A percentile compares a stretch with the other conserved stretches of the same genome.
These are phyloP conservation scores for Phytophthora meadii DNA, from an alignment of 352 stramenopile genomes.

Conservation along the genomic window DNA sequence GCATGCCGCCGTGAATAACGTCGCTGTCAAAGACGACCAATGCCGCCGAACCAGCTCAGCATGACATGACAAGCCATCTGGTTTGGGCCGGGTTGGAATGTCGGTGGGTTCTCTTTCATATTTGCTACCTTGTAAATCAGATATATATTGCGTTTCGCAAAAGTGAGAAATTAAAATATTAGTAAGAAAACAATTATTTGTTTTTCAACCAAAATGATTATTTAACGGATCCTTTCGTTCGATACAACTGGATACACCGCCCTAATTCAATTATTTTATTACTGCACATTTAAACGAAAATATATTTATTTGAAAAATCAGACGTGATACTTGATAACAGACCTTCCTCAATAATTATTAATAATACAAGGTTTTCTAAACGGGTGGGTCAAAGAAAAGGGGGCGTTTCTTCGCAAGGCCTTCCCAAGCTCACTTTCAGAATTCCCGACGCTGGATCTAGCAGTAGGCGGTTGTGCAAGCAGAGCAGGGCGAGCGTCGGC, in stretches of 20 bases:
- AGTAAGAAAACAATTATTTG: too few species aligned
- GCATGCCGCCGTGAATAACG: conserved; percentile 14
- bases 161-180: too few species aligned
- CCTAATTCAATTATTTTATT: too few species aligned
- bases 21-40: conserved; percentile 18
- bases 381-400: conserved; percentile 35
- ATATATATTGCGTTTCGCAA: not conserved
- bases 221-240: too few species aligned
- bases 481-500: conserved; percentile 82
- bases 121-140: conserved; percentile 7
- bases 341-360: not conserved
- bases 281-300: too few species aligned
- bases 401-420: conserved; percentile 19
- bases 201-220: too few species aligned
- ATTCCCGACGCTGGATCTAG: conserved; percentile 40
- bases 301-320: too few species aligned
- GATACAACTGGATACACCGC: too few species aligned
- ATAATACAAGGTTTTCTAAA: not conserved
- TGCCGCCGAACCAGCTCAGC: conserved; percentile 29
- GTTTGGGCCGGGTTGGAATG: conserved; percentile 18
- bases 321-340: too few species aligned
- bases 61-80: conserved; percentile 32
- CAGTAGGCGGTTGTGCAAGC: conserved; percentile 15
- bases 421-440: conserved; percentile 48
- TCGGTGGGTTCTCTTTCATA: conserved; percentile 8